These are phyloP conservation scores for Scleromitrula shiraiana DNA, from an alignment of 2,329 filamentous ascomycete species.

Conservation along the genomic window DNA sequence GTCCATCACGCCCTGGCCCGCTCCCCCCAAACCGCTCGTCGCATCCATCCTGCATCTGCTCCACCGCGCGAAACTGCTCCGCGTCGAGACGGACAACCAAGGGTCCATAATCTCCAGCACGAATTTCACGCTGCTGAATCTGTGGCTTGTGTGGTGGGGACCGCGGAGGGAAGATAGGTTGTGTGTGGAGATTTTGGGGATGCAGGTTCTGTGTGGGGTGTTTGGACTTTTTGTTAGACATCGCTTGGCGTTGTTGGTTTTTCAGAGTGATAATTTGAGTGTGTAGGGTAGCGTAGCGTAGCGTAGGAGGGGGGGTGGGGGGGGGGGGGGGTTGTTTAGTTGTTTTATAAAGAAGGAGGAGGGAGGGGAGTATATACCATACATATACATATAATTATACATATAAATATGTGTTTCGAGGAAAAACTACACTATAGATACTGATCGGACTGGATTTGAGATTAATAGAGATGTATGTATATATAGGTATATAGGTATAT, in stretches of 20 bases:
- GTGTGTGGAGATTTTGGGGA: conserved; percentile 67
- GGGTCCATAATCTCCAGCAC: conserved; percentile 70
- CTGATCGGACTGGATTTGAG: no score
- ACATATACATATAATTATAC: no score
- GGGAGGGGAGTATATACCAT: no score
- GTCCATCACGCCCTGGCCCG: conserved; percentile 70
- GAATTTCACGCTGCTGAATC: conserved; percentile 88
- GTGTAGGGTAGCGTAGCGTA: conserved; percentile 7
- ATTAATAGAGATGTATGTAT: no score
- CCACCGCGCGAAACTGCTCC: conserved; percentile 58
- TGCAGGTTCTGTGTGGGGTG: conserved; percentile 72
- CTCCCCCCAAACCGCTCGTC: conserved; percentile 60
- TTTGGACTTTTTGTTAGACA: conserved; percentile 80
- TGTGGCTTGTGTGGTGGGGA: conserved; percentile 94
- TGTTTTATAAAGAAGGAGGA: background rate
- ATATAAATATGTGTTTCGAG: no score
- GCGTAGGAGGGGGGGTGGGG: background rate
- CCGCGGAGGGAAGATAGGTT: conserved; percentile 82
- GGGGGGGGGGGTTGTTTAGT: background rate
- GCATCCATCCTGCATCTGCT: conserved; percentile 59
- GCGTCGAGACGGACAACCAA: conserved; percentile 57
- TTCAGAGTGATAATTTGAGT: conserved; percentile 76
- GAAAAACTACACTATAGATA: no score
- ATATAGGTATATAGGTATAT: no score
- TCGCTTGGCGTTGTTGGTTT: conserved; percentile 76